Evolutionary conservation across 306 rosid genomes (phyloP).

Genomic region (Acacia melanoxylon): DNA sequence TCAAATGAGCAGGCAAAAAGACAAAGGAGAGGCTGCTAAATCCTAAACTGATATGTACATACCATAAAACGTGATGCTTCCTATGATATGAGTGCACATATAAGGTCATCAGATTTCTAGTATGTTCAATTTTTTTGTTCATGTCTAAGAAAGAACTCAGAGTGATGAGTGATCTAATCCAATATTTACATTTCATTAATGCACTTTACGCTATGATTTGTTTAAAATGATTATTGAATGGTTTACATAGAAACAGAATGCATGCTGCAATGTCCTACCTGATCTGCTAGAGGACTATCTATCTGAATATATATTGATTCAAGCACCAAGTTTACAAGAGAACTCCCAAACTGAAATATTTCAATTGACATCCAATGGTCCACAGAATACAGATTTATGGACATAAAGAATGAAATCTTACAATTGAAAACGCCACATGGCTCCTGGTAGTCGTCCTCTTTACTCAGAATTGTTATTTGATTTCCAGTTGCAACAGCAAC

Average conservation of each 20-base stretch:
- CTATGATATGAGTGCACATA: neutral
- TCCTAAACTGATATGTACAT: neutral
- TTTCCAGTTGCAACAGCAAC: slow-evolving; percentile 93
- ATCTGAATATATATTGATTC: neutral
- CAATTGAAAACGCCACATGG: slow-evolving; percentile 75
- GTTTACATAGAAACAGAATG: neutral
- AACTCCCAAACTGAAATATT: neutral
- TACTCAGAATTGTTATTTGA: slow-evolving; percentile 72
- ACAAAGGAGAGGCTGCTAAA: neutral
- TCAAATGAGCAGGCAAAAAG: neutral
- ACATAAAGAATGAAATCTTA: slow-evolving; percentile 37
- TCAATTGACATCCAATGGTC: slow-evolving; percentile 4
- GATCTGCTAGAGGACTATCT: neutral
- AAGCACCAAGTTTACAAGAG: neutral
- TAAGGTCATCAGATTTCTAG: neutral
- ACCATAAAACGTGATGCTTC: neutral
- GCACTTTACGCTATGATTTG: neutral
- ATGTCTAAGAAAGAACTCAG: neutral
- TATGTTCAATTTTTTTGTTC: neutral
- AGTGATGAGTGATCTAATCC: neutral
- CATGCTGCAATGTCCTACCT: neutral
- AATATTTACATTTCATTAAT: neutral
- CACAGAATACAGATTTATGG: neutral
- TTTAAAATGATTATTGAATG: neutral
- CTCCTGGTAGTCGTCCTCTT: slow-evolving; percentile 70